Evolutionary conservation across 1,139 yeast genomes (phyloP), one percentile per base, ranked within the genome.

Genomic region (Pichia sp.): DNA sequence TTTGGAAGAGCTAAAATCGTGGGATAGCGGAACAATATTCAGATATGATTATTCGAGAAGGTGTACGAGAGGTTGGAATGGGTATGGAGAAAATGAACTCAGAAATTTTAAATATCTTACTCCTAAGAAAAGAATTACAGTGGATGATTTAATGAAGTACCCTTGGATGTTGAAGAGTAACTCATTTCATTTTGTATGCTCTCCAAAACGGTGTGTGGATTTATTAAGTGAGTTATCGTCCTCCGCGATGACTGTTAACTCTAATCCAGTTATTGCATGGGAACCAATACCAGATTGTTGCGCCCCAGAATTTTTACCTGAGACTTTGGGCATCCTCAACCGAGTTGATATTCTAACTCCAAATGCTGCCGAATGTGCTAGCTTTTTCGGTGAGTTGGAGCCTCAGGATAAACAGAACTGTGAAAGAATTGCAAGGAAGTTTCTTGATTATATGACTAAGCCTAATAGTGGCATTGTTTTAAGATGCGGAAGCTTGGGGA

Each of bases 211-310:
- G 47, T 83, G 85, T 54, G 40, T 24, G 16, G 50, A 54, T 34
- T 17, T 56, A 31, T 7, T 56, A 14, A 7, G 38, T 14, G 59
- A 54, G 43, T 20, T 56, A 12, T 30, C 45, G 6, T 40, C 16
- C 5, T 30, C 38, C 6, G 34, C 54, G 1, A 3, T 2, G 1
- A 31, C 14, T 29, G 4, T 6, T 4, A 2, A 4, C 3, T 20
- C 29, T n/a, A 63, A 65, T 33, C 67, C 85, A 2, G 65, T 76
- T 8, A 74, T 81, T 52, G 78, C 88, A 0, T 92, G 92, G 84
- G 98, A 92, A 68, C 97, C 97, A 0, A 79, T 88, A 9, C 97
- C 97, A 0, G 87, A 84, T 55, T 80, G 79, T 29, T 89, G 96
- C 65, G 68, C 68, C 0, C 75, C 80, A 0, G 82, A 75, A 45